Percentiles rank a stretch among this genome's conserved stretches.
These are phyloP conservation scores for Paramecium octaurelia DNA, from an alignment of 73 alveolate genomes.

Conservation along the genomic window DNA sequence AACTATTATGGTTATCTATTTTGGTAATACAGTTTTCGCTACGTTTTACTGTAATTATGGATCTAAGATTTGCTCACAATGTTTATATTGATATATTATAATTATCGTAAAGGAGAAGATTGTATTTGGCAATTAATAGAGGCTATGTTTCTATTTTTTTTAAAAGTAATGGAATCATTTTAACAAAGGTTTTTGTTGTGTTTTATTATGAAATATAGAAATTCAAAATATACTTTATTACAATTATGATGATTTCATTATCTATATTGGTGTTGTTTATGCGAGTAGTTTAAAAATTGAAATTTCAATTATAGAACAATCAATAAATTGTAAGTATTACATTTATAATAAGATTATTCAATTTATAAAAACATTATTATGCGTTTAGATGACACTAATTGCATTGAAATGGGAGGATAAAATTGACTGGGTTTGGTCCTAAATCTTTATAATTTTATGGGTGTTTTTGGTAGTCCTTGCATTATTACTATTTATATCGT, in stretches of 20 bases:
- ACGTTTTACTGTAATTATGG: slow-evolving; percentile 40
- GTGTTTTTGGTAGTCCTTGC: slow-evolving; percentile 19
- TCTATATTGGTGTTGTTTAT: background rate
- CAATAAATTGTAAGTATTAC: background rate
- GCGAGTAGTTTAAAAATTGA: background rate
- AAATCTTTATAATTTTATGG: slow-evolving; percentile 4
- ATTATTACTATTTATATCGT: background rate
- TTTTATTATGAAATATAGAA: slow-evolving; percentile 36
- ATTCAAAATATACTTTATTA: slow-evolving; percentile 21
- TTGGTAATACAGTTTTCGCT: slow-evolving; percentile 50
- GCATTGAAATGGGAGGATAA: slow-evolving; percentile 24
- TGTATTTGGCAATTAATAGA: slow-evolving; percentile 42
- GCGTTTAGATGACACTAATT: background rate
- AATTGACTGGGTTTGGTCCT: slow-evolving; percentile 20
- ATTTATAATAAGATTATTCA: background rate
- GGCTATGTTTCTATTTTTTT: slow-evolving; percentile 45
- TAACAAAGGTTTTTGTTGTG: background rate
- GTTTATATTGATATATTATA: slow-evolving; percentile 11
- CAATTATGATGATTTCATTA: slow-evolving; percentile 22
- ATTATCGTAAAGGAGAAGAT: slow-evolving; percentile 45
- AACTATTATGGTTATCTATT: background rate
- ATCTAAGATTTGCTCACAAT: slow-evolving; percentile 24
- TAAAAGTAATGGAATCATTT: background rate
- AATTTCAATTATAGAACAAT: background rate
- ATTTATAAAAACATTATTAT: slow-evolving; percentile 8